Base-by-base conservation (phyloP, 2,329 filamentous ascomycete species). In the Colletotrichum echinochloae region DNA sequence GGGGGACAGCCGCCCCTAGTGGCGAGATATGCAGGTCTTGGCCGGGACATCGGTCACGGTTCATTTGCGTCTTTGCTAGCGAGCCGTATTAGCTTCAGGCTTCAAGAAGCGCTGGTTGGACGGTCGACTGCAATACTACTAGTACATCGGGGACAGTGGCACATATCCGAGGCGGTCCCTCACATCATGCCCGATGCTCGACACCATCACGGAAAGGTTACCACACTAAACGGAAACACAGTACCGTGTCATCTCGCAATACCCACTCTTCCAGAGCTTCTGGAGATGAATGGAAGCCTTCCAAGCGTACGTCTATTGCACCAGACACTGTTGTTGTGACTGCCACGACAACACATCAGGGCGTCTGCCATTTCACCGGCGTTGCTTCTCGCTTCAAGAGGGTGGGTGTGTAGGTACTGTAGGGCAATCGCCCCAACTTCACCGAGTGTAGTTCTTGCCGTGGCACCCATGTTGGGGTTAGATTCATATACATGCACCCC, bases 321-420 rank as follows among this genome's bases (percentile, higher is more conserved):
- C 37, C 14, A 16, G 14, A 18, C 18, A 16, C 7, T 39, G 37
- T 39, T 5, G 7, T 14, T 18, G 14, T 16, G 37, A 6, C 37
- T 16, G 14, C 18, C 37, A 16, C 18, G 14, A 14, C 37, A 39
- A 48, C 39, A 37, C 41, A 41, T n/a, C 51, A 54, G 30, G 54
- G 33, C 52, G 26, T 37, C 48, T 68, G 64, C 57, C 48, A 54
- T 57, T 67, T 69, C 65, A 69, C 59, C 65, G 69, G 69, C 52
- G 70, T 33, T 65, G 54, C 49, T 48, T 48, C 46, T 71, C 65
- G 52, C 60, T 65, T 65, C 5, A 16, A 54, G 55, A 65, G 61
- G 65, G 60, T 71, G 69, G 69, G 65, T 70, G 65, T 70, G 65
- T n/a, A n/a, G n/a, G n/a, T n/a, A n/a, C n/a, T n/a, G n/a, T n/a